These are phyloP conservation scores for Cordyceps fumosorosea DNA, from an alignment of 2,329 filamentous ascomycete genomes.

Conservation along the genomic window DNA sequence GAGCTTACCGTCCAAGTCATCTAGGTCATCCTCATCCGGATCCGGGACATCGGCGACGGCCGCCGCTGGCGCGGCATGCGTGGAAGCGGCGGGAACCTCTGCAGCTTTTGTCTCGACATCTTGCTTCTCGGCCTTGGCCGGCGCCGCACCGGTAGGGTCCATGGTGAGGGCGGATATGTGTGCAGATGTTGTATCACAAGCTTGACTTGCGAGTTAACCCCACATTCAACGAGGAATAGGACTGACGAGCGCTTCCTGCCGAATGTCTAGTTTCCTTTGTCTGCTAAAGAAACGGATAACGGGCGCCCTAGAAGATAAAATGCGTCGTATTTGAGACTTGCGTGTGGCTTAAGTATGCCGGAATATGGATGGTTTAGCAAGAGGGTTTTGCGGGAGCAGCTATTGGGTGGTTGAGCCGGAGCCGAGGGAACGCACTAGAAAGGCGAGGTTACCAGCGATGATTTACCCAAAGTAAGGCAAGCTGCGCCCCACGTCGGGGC, in stretches of 20 bases:
- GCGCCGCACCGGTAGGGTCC: slow-evolving; percentile 16
- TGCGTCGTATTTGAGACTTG: not conserved
- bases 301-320: not conserved
- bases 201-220: not conserved
- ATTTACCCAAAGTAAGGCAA: too few species aligned
- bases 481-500: too few species aligned
- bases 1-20: slow-evolving; percentile 79
- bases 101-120: slow-evolving; percentile 18
- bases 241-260: not conserved
- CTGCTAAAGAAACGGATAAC: not conserved
- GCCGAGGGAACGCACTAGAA: slow-evolving; percentile 13
- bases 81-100: slow-evolving; percentile 11
- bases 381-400: not conserved
- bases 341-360: not conserved
- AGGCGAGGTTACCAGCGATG: not conserved
- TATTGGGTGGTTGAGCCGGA: slow-evolving; percentile 8
- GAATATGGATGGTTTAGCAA: not conserved
- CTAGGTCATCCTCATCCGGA: slow-evolving; percentile 85
- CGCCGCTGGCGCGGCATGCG: slow-evolving; percentile 16
- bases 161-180: slow-evolving; percentile 15
- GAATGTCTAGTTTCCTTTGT: not conserved
- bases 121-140: slow-evolving; percentile 20
- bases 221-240: not conserved
- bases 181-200: slow-evolving; percentile 9
- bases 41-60: slow-evolving; percentile 61